These are phyloP conservation scores for Fraxinus angustifolia DNA, from an alignment of 305 asterid species.

Conservation along the genomic window DNA sequence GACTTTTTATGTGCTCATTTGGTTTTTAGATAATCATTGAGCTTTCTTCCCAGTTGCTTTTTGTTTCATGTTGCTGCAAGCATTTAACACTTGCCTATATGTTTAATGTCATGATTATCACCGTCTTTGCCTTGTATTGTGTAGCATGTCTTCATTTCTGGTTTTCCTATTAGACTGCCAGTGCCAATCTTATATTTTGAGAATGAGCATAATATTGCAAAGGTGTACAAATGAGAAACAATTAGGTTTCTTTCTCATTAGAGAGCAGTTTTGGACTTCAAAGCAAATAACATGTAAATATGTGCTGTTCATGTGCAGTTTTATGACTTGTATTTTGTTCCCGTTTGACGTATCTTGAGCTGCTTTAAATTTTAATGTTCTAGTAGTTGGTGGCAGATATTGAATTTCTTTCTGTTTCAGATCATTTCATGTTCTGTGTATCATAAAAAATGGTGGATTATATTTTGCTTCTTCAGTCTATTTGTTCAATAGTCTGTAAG, in stretches of 20 bases:
- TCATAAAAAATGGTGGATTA: not conserved
- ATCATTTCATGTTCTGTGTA: not conserved
- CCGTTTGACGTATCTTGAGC: not conserved
- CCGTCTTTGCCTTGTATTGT: not conserved
- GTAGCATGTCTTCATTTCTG: not conserved
- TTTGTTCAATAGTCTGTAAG: not conserved
- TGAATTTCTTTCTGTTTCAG: not conserved
- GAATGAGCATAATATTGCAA: not conserved
- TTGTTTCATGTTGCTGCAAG: slow-evolving; percentile 4
- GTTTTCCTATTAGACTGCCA: not conserved
- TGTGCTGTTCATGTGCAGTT: not conserved
- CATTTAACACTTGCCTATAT: not conserved
- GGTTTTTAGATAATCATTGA: slow-evolving; percentile 27
- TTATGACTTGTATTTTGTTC: not conserved
- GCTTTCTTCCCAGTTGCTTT: slow-evolving; percentile 11
- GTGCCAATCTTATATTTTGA: not conserved
- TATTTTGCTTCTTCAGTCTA: not conserved
- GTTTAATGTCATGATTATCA: not conserved
- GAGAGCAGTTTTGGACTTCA: not conserved
- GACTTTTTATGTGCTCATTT: slow-evolving; percentile 27
- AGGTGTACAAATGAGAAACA: not conserved
- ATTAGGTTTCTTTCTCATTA: not conserved
- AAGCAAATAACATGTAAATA: not conserved
- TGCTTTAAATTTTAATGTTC: not conserved
- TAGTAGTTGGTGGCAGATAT: not conserved